Base-by-base conservation (phyloP, 352 stramenopile genomes). In the Globisporangium nagaii region DNA sequence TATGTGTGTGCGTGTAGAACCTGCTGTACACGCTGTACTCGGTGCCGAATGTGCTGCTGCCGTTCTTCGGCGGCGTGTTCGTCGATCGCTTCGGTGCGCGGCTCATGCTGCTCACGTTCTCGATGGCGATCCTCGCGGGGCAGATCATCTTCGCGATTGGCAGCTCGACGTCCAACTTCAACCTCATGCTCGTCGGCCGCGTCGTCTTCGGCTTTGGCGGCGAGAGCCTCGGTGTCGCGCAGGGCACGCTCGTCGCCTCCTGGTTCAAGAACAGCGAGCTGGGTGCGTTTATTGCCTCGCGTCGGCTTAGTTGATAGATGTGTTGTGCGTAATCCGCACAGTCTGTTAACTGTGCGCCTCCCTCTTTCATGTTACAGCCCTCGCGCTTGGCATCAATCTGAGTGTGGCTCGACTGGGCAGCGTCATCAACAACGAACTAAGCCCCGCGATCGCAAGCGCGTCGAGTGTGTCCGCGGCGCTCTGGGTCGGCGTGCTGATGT, bases 191-290 rank as follows among this genome's bases (percentile, higher is more conserved):
- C 56, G 66, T 81, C 17, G 93, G 93, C 11, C 72, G 93, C 32
- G 75, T 96, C 41, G 45, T 98, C 19, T 98, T 96, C 68, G 93
- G 93, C 19, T 84, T 98, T 42, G 93, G 92, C 44, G 92, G 88
- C 27, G 93, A 98, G 58, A 97, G 76, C 34, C 67, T 98, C 7
- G 88, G 75, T 42, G 93, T 98, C 9, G 90, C 87, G 9, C 84
- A 96, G 53, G 90, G 80, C 17, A 96, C 91, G 6, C 75, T 98
- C 6, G 70, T 97, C 2, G 87, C 88, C 2, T 84, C 86, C 9
- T 98, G 93, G 93, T 98, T 98, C 65, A 86, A 91, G 53, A 94
- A 93, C 53, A 96, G 79, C 58, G 90, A 98, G 42, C 61, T 97
- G 1, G 74, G 75, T 85, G 47, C 11, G 65, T n/a, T 20, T 12